A percentile compares a stretch with the other conserved stretches of the same genome.
phyloP scores from a whole-genome alignment of 2,329 filamentous ascomycete genomes.

The Penicillium sp. region DNA sequence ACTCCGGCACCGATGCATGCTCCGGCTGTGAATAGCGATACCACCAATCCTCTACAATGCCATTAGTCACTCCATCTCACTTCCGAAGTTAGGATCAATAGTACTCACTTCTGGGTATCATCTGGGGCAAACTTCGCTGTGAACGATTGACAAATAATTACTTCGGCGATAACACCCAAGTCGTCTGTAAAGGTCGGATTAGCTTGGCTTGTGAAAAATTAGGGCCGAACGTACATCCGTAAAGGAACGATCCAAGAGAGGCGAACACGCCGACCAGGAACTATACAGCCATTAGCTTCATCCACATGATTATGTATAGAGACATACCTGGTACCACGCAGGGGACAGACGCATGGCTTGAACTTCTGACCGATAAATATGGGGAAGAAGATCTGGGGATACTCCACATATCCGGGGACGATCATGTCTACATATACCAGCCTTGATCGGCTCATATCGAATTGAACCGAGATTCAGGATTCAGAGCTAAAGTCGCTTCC shows the following conservation, averaged over 20 bases:
- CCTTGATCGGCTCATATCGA: slow-evolving; percentile 4
- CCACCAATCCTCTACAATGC: slow-evolving; percentile 63
- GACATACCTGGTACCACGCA: slow-evolving; percentile 58
- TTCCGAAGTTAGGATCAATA: not conserved
- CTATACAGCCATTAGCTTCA: slow-evolving; percentile 31
- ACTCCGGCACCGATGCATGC: slow-evolving; percentile 70
- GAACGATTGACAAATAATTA: slow-evolving; percentile 49
- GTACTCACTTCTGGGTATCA: slow-evolving; percentile 34
- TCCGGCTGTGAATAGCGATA: slow-evolving; percentile 75
- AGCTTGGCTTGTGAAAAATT: not conserved
- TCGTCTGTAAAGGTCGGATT: slow-evolving; percentile 43
- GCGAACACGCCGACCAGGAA: slow-evolving; percentile 62
- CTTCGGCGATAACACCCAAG: slow-evolving; percentile 62
- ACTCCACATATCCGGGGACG: slow-evolving; percentile 17
- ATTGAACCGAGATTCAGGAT: not conserved
- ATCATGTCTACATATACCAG: slow-evolving; percentile 16
- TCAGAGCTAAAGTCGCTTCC: no score
- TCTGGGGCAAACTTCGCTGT: slow-evolving; percentile 32
- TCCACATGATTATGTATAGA: not conserved
- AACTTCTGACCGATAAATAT: slow-evolving; percentile 10
- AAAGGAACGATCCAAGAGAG: slow-evolving; percentile 60
- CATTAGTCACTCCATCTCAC: not conserved
- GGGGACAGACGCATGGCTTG: slow-evolving; percentile 56
- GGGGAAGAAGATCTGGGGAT: slow-evolving; percentile 28
- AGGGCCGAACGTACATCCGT: slow-evolving; percentile 46